phyloP scores from a whole-genome alignment of 768 basidiomycete species.

The Xerocomus brunneocitrinus region DNA sequence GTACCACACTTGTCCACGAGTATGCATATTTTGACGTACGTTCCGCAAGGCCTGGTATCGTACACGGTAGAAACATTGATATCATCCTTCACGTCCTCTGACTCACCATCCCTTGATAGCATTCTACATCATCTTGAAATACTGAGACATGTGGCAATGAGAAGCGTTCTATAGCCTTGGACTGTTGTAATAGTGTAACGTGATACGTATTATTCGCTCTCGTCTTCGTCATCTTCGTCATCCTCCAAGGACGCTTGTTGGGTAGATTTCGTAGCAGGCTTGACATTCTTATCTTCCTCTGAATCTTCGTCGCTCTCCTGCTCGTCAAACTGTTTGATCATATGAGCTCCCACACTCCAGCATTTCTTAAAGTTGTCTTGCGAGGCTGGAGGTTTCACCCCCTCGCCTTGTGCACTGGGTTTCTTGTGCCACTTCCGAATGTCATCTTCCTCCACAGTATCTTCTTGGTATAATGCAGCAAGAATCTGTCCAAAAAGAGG shows the following conservation, averaged over 20 bases:
- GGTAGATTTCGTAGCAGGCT: background rate
- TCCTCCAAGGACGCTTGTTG: background rate
- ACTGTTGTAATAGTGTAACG: conserved; percentile 11
- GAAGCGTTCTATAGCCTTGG: background rate
- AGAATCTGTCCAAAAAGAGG: conserved; percentile 82
- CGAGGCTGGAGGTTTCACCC: conserved; percentile 35
- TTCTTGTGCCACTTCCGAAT: conserved; percentile 81
- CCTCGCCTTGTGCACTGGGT: conserved; percentile 51
- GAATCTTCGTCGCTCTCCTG: conserved; percentile 54
- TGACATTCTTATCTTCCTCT: conserved; percentile 12
- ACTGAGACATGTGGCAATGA: conserved; percentile 36
- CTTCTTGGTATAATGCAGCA: conserved; percentile 83
- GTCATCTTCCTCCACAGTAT: conserved; percentile 87
- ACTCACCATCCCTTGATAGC: conserved; percentile 39
- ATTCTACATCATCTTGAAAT: conserved; percentile 78
- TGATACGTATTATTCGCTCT: conserved; percentile 9
- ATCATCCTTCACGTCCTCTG: background rate
- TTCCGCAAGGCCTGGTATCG: conserved; percentile 61
- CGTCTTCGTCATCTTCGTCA: conserved; percentile 4
- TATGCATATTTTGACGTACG: conserved; percentile 8
- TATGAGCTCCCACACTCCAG: conserved; percentile 64
- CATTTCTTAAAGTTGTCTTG: conserved; percentile 60
- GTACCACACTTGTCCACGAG: conserved; percentile 22
- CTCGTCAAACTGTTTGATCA: conserved; percentile 80
- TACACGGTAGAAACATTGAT: conserved; percentile 46